Base-by-base conservation (phyloP, 495 filamentous ascomycete genomes). In the Rhizodiscina lignyota region DNA sequence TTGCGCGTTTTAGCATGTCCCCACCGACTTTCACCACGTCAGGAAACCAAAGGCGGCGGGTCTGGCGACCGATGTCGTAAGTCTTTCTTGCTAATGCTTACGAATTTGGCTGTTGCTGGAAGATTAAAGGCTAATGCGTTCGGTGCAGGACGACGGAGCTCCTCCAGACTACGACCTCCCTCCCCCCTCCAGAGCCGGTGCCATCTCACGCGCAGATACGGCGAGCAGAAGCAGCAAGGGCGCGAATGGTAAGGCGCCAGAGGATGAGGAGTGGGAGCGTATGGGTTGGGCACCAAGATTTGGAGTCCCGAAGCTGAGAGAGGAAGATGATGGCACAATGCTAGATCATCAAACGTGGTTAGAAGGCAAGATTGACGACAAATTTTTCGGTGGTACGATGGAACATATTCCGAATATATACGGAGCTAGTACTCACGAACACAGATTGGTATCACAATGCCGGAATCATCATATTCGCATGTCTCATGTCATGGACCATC, bases 371-470 rank as follows among this genome's bases (percentile, higher is more conserved):
- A 49, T 99, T 16, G 70, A 83, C 17, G 89, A 99, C 44, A 80
- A 85, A 49, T 86, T 86, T 53, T 99, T 77, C 56, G 89, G 89
- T 48, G 83, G 81, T 83, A 56, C 45, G 68, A 4, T 4, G 1
- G 15, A 13, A 21, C 4, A 4, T 13, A 16, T n/a, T n/a, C n/a
- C n/a, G n/a, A n/a, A n/a, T n/a, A n/a, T n/a, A n/a, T n/a, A n/a
- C n/a, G n/a, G n/a, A n/a, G n/a, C n/a, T n/a, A n/a, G n/a, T n/a
- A 34, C 40, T 42, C 21, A 43, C 32, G 31, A 34, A 11, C 15
- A n/a, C 40, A 83, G 87, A 94, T 48, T 99, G 89, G 89, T 96
- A 94, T 54, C 84, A 96, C 53, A 96, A 99, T 55, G 75, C 85
- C 12, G 89, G 60, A 18, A 63, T 96, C 37, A 94, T 99, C 43